Percentiles rank a stretch among this genome's conserved stretches.
Conservation (phyloP, 1,139 yeast species). For the Lizanozyma gosingica region DNA sequence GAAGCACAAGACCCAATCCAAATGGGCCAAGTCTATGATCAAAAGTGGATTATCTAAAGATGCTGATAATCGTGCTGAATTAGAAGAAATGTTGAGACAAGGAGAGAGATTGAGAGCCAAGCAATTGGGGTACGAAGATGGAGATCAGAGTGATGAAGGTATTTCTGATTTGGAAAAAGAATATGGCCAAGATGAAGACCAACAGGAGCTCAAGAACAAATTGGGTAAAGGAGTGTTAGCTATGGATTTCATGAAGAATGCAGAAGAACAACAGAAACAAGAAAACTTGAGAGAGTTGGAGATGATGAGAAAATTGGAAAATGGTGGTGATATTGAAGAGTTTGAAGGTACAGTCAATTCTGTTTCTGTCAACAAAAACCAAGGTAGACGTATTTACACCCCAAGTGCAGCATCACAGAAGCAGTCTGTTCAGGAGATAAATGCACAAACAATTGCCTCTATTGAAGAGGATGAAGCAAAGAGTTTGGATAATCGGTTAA, state of each 20-base stretch:
- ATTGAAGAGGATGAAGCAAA: slow-evolving; percentile 46
- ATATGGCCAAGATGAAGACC: slow-evolving; percentile 21
- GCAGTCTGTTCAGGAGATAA: slow-evolving; percentile 32
- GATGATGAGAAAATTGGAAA: slow-evolving; percentile 36
- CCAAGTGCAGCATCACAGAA: slow-evolving; percentile 51
- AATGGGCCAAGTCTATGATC: slow-evolving; percentile 89
- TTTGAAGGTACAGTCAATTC: slow-evolving; percentile 23
- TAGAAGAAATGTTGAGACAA: slow-evolving; percentile 88
- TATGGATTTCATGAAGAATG: slow-evolving; percentile 93
- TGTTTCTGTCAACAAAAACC: slow-evolving; percentile 47
- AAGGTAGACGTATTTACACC: slow-evolving; percentile 77
- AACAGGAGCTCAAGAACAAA: slow-evolving; percentile 24
- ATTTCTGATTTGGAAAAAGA: slow-evolving; percentile 44
- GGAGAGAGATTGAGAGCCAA: slow-evolving; percentile 72
- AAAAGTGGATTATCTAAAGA: slow-evolving; percentile 88
- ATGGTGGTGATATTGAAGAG: slow-evolving; percentile 34
- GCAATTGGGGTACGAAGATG: slow-evolving; percentile 60
- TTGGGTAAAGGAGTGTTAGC: slow-evolving; percentile 82
- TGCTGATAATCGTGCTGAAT: slow-evolving; percentile 70
- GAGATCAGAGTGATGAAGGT: slow-evolving; percentile 41
- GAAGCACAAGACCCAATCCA: slow-evolving; percentile 78
- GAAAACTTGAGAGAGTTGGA: slow-evolving; percentile 48
- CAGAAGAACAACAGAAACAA: slow-evolving; percentile 55
- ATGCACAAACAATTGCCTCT: slow-evolving; percentile 38
- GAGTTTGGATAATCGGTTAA: slow-evolving; percentile 32